Evolutionary conservation across 257 asterid genomes (phyloP), one percentile per base, ranked within the genome.

Genomic region (Perilla frutescens): DNA sequence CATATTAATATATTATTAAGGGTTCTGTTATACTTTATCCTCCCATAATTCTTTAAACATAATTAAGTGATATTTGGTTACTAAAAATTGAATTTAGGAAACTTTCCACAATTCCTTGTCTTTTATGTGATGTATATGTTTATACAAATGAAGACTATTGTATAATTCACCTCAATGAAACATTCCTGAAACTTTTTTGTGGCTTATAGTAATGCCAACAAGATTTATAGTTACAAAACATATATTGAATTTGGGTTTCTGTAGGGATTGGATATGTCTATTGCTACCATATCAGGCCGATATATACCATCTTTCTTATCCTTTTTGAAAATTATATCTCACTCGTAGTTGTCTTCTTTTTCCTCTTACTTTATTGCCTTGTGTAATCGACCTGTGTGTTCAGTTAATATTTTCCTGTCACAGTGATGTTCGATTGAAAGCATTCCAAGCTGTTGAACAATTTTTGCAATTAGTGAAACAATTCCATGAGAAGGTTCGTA

Each of bases 361-460:
- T 56, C 43, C 49, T 68, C 66, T 32, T 69, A 57, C 65, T 68
- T 70, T 37, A 14, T 62, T 66, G 34, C 47, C 41, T 76, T 64
- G 53, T 39, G 58, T 59, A 66, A 81, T 39, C 31, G 26, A 37
- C 61, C 44, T 63, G 62, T 72, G 41, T 49, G 31, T 72, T 40
- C 11, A 66, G 47, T 70, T 69, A 36, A 34, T 29, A 68, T 74
- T 69, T 72, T 41, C 73, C 36, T 34, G 61, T 70, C 66, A 53
- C 87, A 94, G 99, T 69, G 97, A 94, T 51, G 98, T 94, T 63
- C 91, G 96, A 68, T 83, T 89, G 55, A 90, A 94, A 83, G 98
- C 98, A 72, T 91, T 89, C 80, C 87, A 90, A 88, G 97, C 97
- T 8, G 97, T 90, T 75, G 99, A 94, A 68, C 99, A 91, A 62